Base-by-base conservation (phyloP, 2,329 filamentous ascomycete genomes). In the Colletotrichum kahawae region DNA sequence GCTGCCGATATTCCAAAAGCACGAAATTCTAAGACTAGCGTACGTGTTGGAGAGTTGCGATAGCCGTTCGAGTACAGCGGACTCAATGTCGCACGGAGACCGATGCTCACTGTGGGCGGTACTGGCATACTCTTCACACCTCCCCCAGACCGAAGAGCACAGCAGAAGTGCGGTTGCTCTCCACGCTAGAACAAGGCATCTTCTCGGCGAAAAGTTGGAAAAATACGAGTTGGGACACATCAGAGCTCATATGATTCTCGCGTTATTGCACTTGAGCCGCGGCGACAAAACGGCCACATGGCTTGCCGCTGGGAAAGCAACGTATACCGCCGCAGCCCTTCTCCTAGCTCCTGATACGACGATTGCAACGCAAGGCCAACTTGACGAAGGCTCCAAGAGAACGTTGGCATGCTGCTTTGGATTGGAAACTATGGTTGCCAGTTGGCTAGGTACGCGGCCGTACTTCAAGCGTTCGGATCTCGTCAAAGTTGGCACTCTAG, bases 1-100 rank as follows among this genome's bases (percentile, higher is more conserved):
- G 63, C 63, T 71, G 3, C 70, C 70, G 10, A 60, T 72, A 7
- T 67, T 54, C 14, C 71, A 67, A 38, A 77, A 75, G 36, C 69
- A 77, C 36, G 73, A 74, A 14, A 57, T 77, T 0, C 27, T 75
- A 4, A 62, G 75, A 13, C 56, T 69, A 14, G 63, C 63, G 3
- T 68, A 70, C 21, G 12, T 75, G 27, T 27, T 67, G 4, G 29
- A 51, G 31, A 64, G 31, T 14, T 7, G 24, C n/a, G 21, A 31
- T 5, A 27, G 29, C 2, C 18, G 16, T 21, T 8, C 59, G 13
- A 29, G 29, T 21, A 33, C 8, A n/a, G 24, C 63, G 3, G 24
- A 66, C 18, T 29, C n/a, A 4, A 66, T 71, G 7, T 51, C 56
- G 2, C 59, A 63, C 9, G 59, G 59, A 63, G 59, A 63, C 5